phyloP scores from a whole-genome alignment of 2,329 filamentous ascomycete genomes.

The Penicillium sp. region DNA sequence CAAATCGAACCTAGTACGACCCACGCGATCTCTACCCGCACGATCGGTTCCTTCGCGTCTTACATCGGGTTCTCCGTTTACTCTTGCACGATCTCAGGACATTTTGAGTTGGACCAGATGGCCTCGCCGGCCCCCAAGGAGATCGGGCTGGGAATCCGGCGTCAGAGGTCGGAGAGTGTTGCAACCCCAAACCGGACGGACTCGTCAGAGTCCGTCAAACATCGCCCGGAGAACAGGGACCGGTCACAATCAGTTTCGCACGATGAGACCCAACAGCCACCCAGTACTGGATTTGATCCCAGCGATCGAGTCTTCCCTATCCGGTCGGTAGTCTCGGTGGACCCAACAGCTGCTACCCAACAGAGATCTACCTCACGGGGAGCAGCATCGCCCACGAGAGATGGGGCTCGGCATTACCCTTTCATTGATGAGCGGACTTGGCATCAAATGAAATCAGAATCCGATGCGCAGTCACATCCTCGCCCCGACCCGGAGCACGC shows the following conservation, averaged over 20 bases:
- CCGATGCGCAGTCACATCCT: not conserved
- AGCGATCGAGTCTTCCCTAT: constrained; percentile 76
- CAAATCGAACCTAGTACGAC: not conserved
- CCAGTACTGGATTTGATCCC: constrained; percentile 20
- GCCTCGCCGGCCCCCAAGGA: constrained; percentile 5
- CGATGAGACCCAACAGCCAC: constrained; percentile 3
- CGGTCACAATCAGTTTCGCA: constrained; percentile 19
- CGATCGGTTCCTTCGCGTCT: not conserved
- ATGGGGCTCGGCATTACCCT: constrained; percentile 28
- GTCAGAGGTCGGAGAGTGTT: constrained; percentile 13
- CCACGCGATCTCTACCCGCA: not conserved
- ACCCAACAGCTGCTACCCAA: constrained; percentile 42
- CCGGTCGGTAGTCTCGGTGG: constrained; percentile 73
- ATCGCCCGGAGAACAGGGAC: constrained; percentile 11
- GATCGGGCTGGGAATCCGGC: constrained; percentile 4
- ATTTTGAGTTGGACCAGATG: not conserved
- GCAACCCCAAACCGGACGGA: not conserved
- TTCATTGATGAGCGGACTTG: constrained; percentile 31
- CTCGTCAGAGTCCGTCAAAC: not conserved
- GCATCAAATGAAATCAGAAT: constrained; percentile 21
- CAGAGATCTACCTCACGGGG: not conserved
- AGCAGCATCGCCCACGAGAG: constrained; percentile 21
- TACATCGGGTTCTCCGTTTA: not conserved
- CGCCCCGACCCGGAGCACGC: not conserved
- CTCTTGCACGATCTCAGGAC: not conserved